Conservation (phyloP, 2,329 filamentous ascomycete species). For the Aspergillus pseudoglaucus region DNA sequence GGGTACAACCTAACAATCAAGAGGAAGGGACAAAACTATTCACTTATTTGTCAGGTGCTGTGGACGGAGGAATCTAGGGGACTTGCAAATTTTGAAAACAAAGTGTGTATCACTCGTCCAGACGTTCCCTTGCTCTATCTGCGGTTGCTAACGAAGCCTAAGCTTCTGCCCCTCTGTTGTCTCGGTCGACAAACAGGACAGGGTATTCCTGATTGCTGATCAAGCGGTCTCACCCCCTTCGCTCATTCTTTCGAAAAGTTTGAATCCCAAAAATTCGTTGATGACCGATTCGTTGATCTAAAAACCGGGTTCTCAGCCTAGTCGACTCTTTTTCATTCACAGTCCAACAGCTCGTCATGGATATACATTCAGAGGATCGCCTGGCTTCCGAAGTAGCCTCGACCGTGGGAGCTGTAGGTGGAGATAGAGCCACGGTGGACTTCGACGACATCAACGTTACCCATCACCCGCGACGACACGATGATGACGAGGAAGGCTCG, state of each 20-base stretch:
- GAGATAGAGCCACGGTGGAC: constrained; percentile 68
- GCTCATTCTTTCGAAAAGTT: constrained; percentile 12
- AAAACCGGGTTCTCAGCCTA: constrained; percentile 1
- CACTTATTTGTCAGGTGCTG: constrained; percentile 15
- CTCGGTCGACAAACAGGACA: constrained; percentile 12
- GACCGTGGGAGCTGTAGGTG: constrained; percentile 72
- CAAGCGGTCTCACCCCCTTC: constrained; percentile 18
- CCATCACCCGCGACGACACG: constrained; percentile 62
- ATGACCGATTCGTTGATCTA: neutral
- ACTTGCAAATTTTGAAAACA: constrained; percentile 2
- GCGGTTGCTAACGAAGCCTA: constrained; percentile 6
- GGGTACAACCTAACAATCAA: constrained; percentile 3
- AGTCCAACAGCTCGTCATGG: neutral
- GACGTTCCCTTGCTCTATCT: neutral
- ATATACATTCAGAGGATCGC: constrained; percentile 73
- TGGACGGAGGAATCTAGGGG: constrained; percentile 16
- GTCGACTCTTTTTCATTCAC: constrained; percentile 64
- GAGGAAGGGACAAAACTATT: constrained; percentile 11
- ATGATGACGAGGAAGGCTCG: constrained; percentile 84
- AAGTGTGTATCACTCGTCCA: constrained; percentile 14
- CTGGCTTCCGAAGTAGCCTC: constrained; percentile 66
- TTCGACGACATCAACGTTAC: constrained; percentile 74
- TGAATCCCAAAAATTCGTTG: neutral
- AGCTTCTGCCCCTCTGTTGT: constrained; percentile 25
- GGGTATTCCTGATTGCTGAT: constrained; percentile 3